These are phyloP conservation scores for Strigomonas culicis DNA, from an alignment of 208 protist genomes.

Conservation along the genomic window DNA sequence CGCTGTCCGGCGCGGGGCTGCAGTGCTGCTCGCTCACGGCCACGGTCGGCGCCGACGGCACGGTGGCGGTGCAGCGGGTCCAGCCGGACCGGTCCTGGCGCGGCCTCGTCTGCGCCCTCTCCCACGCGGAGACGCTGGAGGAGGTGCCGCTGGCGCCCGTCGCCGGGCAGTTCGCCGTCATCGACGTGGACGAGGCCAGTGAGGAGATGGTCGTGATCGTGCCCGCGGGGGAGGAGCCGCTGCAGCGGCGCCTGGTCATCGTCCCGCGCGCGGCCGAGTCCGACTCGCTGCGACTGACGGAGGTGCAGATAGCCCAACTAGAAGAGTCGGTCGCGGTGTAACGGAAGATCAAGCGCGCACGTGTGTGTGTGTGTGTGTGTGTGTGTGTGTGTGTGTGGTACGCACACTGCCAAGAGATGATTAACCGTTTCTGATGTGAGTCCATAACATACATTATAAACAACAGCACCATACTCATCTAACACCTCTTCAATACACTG, in stretches of 20 bases:
- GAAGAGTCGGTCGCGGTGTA: constrained; percentile 60
- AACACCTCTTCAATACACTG: too few species aligned
- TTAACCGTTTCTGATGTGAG: too few species aligned
- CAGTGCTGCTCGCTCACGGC: constrained; percentile 24
- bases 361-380: constrained; percentile 1
- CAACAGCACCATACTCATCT: background rate
- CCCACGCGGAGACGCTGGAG: constrained; percentile 69
- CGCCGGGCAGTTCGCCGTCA: constrained; percentile 57
- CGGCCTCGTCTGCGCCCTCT: constrained; percentile 65
- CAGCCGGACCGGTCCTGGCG: constrained; percentile 16
- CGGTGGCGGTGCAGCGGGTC: constrained; percentile 28
- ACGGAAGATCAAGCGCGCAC: background rate
- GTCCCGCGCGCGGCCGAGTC: constrained; percentile 31
- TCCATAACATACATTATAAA: background rate
- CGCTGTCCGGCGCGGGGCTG: constrained; percentile 47
- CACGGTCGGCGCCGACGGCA: constrained; percentile 9
- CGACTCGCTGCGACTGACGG: constrained; percentile 42
- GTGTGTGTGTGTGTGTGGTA: background rate
- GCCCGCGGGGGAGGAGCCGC: constrained; percentile 34
- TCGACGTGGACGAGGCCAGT: constrained; percentile 63
- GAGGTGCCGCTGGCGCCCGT: constrained; percentile 74
- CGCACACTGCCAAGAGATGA: too few species aligned
- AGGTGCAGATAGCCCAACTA: constrained; percentile 36
- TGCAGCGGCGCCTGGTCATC: constrained; percentile 67
- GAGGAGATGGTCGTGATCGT: constrained; percentile 72